Evolutionary conservation across 2,329 filamentous ascomycete genomes (phyloP).

Genomic region (Venturia aucupariae): DNA sequence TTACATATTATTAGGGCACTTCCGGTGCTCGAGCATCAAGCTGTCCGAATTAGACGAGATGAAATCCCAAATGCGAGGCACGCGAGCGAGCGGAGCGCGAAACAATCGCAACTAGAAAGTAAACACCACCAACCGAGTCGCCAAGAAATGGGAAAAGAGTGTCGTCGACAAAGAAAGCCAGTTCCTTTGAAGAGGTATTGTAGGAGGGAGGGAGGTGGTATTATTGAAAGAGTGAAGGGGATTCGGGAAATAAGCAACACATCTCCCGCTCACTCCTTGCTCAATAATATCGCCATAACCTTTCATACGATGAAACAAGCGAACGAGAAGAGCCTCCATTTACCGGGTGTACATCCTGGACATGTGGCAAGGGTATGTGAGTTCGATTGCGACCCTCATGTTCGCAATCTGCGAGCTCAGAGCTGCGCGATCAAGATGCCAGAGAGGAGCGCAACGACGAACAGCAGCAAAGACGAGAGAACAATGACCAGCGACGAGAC

Average conservation of each 20-base stretch:
- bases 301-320: not conserved
- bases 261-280: not conserved
- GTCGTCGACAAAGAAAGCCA: not conserved
- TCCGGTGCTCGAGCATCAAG: not conserved
- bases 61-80: not conserved
- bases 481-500: not conserved
- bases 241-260: not conserved
- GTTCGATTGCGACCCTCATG: not conserved
- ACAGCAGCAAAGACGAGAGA: not conserved
- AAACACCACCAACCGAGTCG: not conserved
- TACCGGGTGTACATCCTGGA: not conserved
- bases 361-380: not conserved
- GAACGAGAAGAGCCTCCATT: not conserved
- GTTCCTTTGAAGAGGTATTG: not conserved
- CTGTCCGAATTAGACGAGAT: conserved; percentile 7
- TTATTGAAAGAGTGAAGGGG: not conserved
- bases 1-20: not conserved
- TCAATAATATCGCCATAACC: not conserved
- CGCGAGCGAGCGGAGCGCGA: not conserved
- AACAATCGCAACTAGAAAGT: too few relatives aligned
- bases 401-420: not conserved
- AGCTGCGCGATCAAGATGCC: not conserved
- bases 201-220: not conserved
- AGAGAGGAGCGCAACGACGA: not conserved
- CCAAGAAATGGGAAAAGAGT: not conserved